Percentiles rank a stretch among this genome's conserved stretches.
phyloP scores from a whole-genome alignment of 495 filamentous ascomycete genomes.

The Glutinoglossum americanum region DNA sequence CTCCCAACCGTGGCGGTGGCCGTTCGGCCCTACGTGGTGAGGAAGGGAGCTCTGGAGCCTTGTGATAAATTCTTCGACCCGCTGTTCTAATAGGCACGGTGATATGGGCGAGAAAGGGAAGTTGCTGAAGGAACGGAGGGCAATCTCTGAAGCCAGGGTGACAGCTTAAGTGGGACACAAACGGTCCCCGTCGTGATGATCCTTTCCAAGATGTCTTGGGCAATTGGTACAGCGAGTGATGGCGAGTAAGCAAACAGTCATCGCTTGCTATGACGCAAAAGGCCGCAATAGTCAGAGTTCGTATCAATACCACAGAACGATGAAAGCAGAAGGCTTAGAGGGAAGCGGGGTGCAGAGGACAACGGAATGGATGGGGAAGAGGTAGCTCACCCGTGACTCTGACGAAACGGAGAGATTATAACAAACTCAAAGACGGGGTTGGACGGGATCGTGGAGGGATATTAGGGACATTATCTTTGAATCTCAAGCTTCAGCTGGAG shows the following conservation, averaged over 20 bases:
- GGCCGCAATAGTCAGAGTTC: not conserved
- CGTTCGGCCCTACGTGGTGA: not conserved
- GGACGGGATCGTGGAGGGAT: not conserved
- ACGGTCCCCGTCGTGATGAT: not conserved
- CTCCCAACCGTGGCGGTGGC: not conserved
- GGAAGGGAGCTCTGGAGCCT: not conserved
- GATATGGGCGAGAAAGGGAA: not conserved
- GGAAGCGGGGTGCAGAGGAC: not conserved
- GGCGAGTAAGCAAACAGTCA: slow-evolving; percentile 1
- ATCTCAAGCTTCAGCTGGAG: not conserved
- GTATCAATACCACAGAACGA: not conserved
- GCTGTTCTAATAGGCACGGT: not conserved
- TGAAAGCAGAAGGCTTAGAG: not conserved
- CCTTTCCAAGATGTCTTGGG: not conserved
- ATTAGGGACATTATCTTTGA: not conserved
- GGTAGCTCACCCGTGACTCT: slow-evolving; percentile 1
- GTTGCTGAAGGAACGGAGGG: not conserved
- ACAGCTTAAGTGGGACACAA: not conserved
- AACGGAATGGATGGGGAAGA: not conserved
- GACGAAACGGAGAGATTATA: not conserved
- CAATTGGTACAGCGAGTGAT: not conserved
- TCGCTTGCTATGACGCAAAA: not conserved
- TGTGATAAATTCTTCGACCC: not conserved
- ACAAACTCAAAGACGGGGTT: not conserved
- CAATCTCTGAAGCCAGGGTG: not conserved